A percentile compares a stretch with the other conserved stretches of the same genome.
Evolutionary conservation across 305 asterid genomes (phyloP).

Genomic region (Euphrasia arctica): DNA sequence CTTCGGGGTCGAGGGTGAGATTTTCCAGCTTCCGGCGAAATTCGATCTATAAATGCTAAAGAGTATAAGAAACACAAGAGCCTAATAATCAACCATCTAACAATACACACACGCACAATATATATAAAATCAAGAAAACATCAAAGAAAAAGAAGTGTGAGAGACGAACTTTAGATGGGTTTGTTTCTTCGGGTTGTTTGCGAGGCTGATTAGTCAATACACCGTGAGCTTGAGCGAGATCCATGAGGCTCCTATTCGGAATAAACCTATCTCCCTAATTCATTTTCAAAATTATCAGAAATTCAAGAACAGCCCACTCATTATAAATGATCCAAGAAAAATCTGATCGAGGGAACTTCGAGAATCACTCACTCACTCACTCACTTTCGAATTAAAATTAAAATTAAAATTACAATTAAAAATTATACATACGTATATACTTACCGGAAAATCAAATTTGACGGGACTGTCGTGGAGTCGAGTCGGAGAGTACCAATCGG

Average conservation of each 20-base stretch:
- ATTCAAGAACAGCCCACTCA: constrained; percentile 15
- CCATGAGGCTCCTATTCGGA: constrained; percentile 86
- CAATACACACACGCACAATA: not conserved
- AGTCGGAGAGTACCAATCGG: constrained; percentile 82
- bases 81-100: not conserved
- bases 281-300: constrained; percentile 6
- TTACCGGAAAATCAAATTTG: constrained; percentile 68
- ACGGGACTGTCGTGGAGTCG: constrained; percentile 70
- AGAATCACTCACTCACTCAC: not conserved
- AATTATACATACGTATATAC: too few relatives aligned
- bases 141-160: not conserved
- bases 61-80: not conserved
- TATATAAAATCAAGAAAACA: constrained; percentile 20
- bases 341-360: not conserved
- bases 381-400: not conserved
- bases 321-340: not conserved
- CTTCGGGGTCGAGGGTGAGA: constrained; percentile 55
- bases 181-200: constrained; percentile 25
- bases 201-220: constrained; percentile 47
- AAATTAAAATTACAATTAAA: not conserved
- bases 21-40: constrained; percentile 47
- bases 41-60: constrained; percentile 34
- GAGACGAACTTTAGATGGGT: constrained; percentile 36
- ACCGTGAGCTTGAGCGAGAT: constrained; percentile 73
- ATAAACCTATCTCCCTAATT: constrained; percentile 82